A percentile compares a stretch with the other conserved stretches of the same genome.
phyloP scores from a whole-genome alignment of 1,139 yeast species.

The Suhomyces coccinellae region DNA sequence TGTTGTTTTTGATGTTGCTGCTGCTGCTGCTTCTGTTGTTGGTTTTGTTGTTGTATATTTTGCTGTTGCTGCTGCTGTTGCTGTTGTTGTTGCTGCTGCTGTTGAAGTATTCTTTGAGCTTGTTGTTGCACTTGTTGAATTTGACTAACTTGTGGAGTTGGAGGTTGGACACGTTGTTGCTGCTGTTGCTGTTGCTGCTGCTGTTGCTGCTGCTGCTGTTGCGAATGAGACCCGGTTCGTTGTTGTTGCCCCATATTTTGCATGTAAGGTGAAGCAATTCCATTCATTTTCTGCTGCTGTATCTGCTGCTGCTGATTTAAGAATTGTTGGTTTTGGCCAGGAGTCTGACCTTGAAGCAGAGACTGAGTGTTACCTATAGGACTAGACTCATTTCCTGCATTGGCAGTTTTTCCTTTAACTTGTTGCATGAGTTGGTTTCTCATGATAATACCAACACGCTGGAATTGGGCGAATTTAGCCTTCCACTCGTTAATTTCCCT shows the following conservation, averaged over 20 bases:
- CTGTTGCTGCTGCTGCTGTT: slow-evolving; percentile 9
- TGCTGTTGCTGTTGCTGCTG: slow-evolving; percentile 12
- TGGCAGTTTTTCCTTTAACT: slow-evolving; percentile 21
- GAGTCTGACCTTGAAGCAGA: not conserved
- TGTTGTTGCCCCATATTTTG: slow-evolving; percentile 5
- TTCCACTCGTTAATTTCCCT: slow-evolving; percentile 37
- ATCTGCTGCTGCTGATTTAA: slow-evolving; percentile 16
- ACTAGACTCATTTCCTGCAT: slow-evolving; percentile 9
- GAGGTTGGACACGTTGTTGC: slow-evolving; percentile 11
- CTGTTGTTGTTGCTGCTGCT: slow-evolving; percentile 16
- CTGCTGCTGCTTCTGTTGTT: slow-evolving; percentile 13
- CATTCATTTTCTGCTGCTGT: slow-evolving; percentile 14
- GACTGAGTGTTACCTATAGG: not conserved
- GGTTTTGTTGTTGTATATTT: not conserved
- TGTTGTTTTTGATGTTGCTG: slow-evolving; percentile 1
- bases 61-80: slow-evolving; percentile 4
- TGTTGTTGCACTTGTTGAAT: slow-evolving; percentile 21
- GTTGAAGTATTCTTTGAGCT: slow-evolving; percentile 19
- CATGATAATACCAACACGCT: slow-evolving; percentile 42
- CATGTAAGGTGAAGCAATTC: slow-evolving; percentile 5
- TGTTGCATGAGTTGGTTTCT: slow-evolving; percentile 40
- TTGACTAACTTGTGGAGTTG: slow-evolving; percentile 14
- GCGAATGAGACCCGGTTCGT: slow-evolving; percentile 1
- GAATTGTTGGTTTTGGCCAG: slow-evolving; percentile 8
- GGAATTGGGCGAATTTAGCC: slow-evolving; percentile 38